These are phyloP conservation scores for Rhynchosporium graminicola DNA, from an alignment of 2,329 filamentous ascomycete species.

Conservation along the genomic window DNA sequence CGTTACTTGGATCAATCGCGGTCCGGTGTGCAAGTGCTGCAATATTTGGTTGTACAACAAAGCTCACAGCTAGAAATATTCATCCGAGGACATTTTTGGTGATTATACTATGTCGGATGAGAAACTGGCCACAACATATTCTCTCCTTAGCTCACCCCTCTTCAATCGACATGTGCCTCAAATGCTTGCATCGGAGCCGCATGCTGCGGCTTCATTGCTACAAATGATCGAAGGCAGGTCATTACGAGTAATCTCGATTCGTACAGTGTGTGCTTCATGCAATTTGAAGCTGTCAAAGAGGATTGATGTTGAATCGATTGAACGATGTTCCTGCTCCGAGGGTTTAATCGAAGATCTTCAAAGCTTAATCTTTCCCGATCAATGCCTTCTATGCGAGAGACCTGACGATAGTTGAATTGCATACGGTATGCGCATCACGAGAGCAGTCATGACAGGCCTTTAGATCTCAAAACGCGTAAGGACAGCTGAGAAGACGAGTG, in stretches of 20 bases:
- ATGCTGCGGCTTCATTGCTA: background rate
- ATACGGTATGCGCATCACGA: background rate
- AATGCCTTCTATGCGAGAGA: constrained; percentile 6
- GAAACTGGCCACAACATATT: background rate
- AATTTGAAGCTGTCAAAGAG: background rate
- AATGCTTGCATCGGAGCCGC: background rate
- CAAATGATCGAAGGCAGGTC: background rate
- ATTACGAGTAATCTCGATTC: background rate
- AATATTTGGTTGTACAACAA: too few species aligned
- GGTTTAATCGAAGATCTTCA: constrained; percentile 2
- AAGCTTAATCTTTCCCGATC: constrained; percentile 6
- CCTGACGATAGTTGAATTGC: background rate
- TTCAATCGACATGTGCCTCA: background rate
- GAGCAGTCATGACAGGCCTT: background rate
- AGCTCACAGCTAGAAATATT: too few species aligned
- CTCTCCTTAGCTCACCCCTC: background rate
- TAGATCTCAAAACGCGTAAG: too few species aligned
- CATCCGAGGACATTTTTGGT: too few species aligned
- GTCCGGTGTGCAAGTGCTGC: too few species aligned
- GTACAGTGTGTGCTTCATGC: background rate
- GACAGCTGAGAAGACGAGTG: background rate
- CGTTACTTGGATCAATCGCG: too few species aligned
- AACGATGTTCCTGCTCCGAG: background rate
- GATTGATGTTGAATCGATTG: background rate
- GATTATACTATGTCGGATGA: too few species aligned